phyloP scores from a whole-genome alignment of 148 eudicot genomes.

The Rhododendron henanense region DNA sequence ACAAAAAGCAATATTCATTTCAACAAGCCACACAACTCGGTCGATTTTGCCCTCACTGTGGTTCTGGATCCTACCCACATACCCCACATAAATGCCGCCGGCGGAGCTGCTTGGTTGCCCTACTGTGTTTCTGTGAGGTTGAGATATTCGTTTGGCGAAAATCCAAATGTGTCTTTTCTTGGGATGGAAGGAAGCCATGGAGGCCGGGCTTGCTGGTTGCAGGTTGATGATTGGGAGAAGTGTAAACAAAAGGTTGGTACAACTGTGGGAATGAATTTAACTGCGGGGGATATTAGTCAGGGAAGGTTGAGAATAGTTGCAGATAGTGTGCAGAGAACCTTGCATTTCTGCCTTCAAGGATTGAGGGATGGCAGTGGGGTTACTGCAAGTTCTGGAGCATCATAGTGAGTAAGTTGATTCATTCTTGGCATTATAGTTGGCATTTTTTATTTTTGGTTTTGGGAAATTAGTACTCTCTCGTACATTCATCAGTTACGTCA shows the following conservation, averaged over 20 bases:
- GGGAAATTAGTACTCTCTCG: neutral
- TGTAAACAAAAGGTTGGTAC: constrained; percentile 75
- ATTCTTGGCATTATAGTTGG: neutral
- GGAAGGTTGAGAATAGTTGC: constrained; percentile 89
- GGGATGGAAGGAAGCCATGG: constrained; percentile 99
- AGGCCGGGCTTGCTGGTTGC: constrained; percentile 83
- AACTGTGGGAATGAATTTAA: constrained; percentile 49
- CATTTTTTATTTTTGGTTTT: neutral
- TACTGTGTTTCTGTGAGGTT: constrained; percentile 89
- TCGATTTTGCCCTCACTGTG: constrained; percentile 86
- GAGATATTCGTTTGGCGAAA: constrained; percentile 76
- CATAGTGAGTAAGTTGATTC: constrained; percentile 18
- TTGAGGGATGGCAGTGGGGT: constrained; percentile 57
- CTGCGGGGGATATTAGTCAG: constrained; percentile 57
- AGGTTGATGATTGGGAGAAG: constrained; percentile 81
- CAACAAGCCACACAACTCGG: constrained; percentile 67
- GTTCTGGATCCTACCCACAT: constrained; percentile 89
- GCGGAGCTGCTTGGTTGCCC: constrained; percentile 96
- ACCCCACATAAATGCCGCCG: constrained; percentile 83
- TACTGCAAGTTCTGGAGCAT: constrained; percentile 29
- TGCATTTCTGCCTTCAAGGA: constrained; percentile 68
- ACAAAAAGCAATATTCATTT: constrained; percentile 91
- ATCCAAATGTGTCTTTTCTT: constrained; percentile 53
- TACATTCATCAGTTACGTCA: neutral
- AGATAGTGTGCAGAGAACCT: constrained; percentile 69